Percentiles rank a stretch among this genome's conserved stretches.
phyloP scores from a whole-genome alignment of 495 filamentous ascomycete genomes.

The Xylaria castorea region DNA sequence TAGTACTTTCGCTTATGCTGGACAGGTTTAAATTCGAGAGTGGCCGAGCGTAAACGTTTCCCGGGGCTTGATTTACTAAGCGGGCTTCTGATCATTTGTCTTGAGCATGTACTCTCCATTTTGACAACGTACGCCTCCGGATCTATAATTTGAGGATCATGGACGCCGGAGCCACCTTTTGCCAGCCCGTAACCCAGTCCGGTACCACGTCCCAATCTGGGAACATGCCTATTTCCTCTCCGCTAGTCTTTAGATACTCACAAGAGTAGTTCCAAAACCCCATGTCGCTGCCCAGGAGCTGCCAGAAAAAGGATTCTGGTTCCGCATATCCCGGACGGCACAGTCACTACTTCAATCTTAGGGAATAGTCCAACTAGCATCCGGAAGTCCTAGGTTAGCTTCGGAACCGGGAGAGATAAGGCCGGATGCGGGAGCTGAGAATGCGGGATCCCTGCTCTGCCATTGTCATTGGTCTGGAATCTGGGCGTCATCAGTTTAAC shows the following conservation, averaged over 20 bases:
- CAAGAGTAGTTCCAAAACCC: slow-evolving; percentile 1
- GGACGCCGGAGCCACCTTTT: background rate
- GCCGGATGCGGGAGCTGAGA: slow-evolving; percentile 13
- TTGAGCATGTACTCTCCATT: slow-evolving; percentile 11
- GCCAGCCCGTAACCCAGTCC: background rate
- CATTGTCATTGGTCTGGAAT: background rate
- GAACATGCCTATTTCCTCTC: background rate
- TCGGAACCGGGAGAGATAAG: background rate
- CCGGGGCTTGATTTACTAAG: slow-evolving; percentile 4
- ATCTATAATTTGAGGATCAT: slow-evolving; percentile 8
- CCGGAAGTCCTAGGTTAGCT: slow-evolving; percentile 3
- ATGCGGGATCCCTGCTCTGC: background rate
- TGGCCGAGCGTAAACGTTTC: background rate
- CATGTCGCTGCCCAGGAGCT: slow-evolving; percentile 4
- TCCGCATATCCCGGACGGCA: slow-evolving; percentile 13
- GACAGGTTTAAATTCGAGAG: background rate
- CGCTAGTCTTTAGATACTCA: background rate
- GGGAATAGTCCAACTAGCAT: slow-evolving; percentile 11
- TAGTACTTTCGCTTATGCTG: background rate
- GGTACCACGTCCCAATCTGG: background rate
- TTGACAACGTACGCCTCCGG: background rate
- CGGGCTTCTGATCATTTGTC: background rate
- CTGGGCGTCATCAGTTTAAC: background rate
- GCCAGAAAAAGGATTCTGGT: slow-evolving; percentile 1
- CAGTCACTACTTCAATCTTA: background rate